Percentiles rank a stretch among this genome's conserved stretches.
These are phyloP conservation scores for Acer saccharum DNA, from an alignment of 345 rosid genomes.

Conservation along the genomic window DNA sequence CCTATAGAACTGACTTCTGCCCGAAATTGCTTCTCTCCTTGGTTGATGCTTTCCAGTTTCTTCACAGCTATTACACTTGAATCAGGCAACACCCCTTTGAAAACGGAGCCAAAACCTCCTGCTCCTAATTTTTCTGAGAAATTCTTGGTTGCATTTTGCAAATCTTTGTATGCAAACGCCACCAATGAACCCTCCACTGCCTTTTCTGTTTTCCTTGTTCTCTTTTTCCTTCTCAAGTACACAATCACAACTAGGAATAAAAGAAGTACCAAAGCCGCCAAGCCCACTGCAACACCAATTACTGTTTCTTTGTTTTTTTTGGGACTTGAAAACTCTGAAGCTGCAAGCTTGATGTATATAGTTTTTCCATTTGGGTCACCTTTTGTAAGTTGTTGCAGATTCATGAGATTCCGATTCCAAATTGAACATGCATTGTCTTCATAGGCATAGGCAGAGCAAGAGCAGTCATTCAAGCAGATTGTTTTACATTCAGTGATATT, in stretches of 20 bases:
- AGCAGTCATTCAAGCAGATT: conserved; percentile 48
- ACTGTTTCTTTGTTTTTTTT: conserved; percentile 32
- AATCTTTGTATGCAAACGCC: conserved; percentile 62
- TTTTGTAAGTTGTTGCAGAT: conserved; percentile 36
- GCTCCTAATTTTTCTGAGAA: conserved; percentile 76
- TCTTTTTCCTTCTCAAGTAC: conserved; percentile 32
- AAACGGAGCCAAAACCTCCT: conserved; percentile 87
- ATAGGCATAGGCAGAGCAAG: conserved; percentile 65
- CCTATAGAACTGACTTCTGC: conserved; percentile 68
- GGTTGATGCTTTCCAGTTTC: conserved; percentile 73
- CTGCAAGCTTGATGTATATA: conserved; percentile 52
- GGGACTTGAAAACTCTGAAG: conserved; percentile 51
- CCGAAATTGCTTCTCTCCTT: conserved; percentile 86
- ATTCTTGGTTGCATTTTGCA: conserved; percentile 66
- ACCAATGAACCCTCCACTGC: conserved; percentile 58
- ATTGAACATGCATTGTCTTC: conserved; percentile 35
- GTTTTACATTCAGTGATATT: no score
- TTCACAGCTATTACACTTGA: conserved; percentile 70
- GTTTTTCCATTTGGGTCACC: conserved; percentile 35
- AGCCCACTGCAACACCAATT: conserved; percentile 49
- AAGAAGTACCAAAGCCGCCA: no score
- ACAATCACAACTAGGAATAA: conserved; percentile 27
- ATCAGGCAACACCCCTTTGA: conserved; percentile 63
- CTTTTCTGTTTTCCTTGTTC: conserved; percentile 28
- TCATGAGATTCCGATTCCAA: conserved; percentile 55